Evolutionary conservation across 208 protist species (phyloP), one percentile per base, ranked within the genome.

Genomic region (Crithidia brevicula): DNA sequence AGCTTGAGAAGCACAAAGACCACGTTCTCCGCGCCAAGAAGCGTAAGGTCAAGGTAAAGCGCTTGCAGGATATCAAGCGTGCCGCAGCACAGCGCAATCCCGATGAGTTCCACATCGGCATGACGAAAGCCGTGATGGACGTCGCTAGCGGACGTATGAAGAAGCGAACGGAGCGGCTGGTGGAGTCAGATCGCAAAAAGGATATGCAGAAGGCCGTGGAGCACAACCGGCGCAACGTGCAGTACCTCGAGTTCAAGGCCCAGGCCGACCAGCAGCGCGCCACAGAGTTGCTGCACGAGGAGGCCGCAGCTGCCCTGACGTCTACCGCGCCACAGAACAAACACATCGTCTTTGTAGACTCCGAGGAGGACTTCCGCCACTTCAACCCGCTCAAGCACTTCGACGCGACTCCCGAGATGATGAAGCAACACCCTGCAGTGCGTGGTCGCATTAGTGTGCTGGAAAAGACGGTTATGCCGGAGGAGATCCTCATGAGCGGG

Each of bases 1-100:
- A 91, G 70, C 83, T 98, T 0, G 95, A 98, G 67, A 98, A 98
- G 78, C 89, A 96, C 68, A 97, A 96, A 71, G 95, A 98, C 72
- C 92, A 98, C 74, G 83, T 92, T 3, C 65, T 95, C 40, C 83
- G 95, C 20, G 76, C 93, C 8, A 86, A 89, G 46, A 84, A 89
- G 67, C 80, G 89, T 22, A 85, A 93, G 47, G 69, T 72, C 0
- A 97, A 97, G 67, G 79, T 95, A 15, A 60, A 88, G 56, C 74
- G 78, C 15, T 78, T 98, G 18, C 62, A 83, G 50, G 42, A 91
- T 43, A 74, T 98, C 30, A 91, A 94, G 73, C 82, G 92, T 0
- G 84, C 85, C 4, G 93, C 88, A 4, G 88, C 92, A 23, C 88
- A 97, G 66, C 88, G 93, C 45, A 98, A 98, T 64, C 93, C 93